Evolutionary conservation across 768 basidiomycete species (phyloP), one percentile per base, ranked within the genome.

Genomic region (Boletus reticuloceps): DNA sequence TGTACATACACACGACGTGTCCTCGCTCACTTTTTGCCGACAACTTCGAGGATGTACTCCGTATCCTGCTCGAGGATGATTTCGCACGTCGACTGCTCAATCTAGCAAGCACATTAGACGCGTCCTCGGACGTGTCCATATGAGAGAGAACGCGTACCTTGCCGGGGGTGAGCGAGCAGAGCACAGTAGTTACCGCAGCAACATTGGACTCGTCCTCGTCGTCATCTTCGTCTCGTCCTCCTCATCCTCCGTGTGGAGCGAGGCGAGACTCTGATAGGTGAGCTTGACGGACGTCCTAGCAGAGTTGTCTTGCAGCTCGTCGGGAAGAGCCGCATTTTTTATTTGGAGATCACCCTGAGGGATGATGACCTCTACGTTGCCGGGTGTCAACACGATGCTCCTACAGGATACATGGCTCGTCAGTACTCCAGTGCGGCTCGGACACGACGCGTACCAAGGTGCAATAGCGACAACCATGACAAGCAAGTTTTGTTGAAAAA

Each of bases 271-370:
- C 69, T 72, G 65, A 59, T 86, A 89, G 25, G 76, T 77, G 54
- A 91, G 74, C 70, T 89, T 91, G 62, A 90, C 75, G 20, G 84
- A 80, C 25, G 85, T 85, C 51, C 89, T 76, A 14, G 79, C 82
- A 36, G 75, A 73, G 47, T 74, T 63, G 68, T 92, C 86, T 38
- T 72, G 76, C 53, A 95, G 75, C 61, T 82, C 78, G 54, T 91
- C 87, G 50, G 88, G 88, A 47, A 94, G 82, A 3, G 92, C 82
- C 43, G 86, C 84, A 68, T 93, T 94, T 66, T 90, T 92, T 66
- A 97, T 82, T 66, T 81, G 79, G 66, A 95, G 73, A 72, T 90
- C 88, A 36, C 79, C 79, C 51, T 81, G 80, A 54, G 88, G 82
- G 22, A 77, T 66, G 66, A 94, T 60, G 49, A 77, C 73, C 65